These are phyloP conservation scores for Gossypium longicalyx DNA, from an alignment of 345 rosid genomes.

Conservation along the genomic window DNA sequence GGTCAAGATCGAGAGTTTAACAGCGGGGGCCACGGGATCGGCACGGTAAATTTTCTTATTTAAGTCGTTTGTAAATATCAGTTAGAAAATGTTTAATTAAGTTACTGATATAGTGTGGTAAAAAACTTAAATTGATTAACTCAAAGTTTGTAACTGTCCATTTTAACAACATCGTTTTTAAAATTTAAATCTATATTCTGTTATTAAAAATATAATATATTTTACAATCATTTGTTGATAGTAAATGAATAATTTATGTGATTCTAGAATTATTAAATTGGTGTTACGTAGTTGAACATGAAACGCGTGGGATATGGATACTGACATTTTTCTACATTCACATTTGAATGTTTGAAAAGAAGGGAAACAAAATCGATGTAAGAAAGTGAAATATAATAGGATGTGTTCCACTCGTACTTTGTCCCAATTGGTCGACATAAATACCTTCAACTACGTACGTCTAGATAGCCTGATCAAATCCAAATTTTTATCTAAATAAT, in stretches of 20 bases:
- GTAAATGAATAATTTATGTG: background rate
- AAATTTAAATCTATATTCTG: rapidly evolving
- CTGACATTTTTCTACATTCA: background rate
- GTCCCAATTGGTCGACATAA: background rate
- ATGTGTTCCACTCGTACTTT: background rate
- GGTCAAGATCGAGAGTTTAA: background rate
- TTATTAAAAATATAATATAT: too few relatives aligned
- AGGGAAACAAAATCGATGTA: background rate
- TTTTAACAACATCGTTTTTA: rapidly evolving
- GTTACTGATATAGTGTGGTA: too few relatives aligned
- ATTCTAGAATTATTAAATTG: background rate
- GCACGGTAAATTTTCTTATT: too few relatives aligned
- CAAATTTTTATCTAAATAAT: too few relatives aligned
- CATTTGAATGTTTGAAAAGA: background rate
- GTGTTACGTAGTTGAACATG: background rate
- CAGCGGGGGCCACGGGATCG: background rate
- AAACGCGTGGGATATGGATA: background rate
- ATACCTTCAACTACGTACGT: too few relatives aligned
- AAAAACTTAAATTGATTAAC: too few relatives aligned
- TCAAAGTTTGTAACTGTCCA: rapidly evolving
- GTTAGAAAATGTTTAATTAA: too few relatives aligned
- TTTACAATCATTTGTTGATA: rapidly evolving
- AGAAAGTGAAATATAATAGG: background rate
- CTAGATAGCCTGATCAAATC: too few relatives aligned
- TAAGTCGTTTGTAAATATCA: too few relatives aligned